phyloP scores from a whole-genome alignment of 2,329 filamentous ascomycete genomes.

The Thielaviopsis punctulata region DNA sequence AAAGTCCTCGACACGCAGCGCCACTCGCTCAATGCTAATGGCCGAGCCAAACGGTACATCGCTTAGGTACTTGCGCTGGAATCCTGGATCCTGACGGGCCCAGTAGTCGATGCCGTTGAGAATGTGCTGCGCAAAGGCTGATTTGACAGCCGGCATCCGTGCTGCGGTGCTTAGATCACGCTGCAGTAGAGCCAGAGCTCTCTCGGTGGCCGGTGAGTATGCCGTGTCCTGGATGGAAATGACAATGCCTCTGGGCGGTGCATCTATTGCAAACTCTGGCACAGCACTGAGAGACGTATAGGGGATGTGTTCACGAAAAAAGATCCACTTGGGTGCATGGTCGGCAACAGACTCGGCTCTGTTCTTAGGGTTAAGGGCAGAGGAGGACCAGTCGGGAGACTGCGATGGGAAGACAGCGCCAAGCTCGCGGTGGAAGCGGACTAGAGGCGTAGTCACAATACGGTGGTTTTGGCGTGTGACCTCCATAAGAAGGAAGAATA shows the following conservation, averaged over 20 bases:
- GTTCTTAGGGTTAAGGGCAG: conserved; percentile 1
- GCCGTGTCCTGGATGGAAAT: background rate
- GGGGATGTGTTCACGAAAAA: conserved; percentile 3
- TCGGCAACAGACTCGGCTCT: background rate
- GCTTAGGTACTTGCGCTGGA: background rate
- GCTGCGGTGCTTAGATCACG: background rate
- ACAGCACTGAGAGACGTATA: conserved; percentile 2
- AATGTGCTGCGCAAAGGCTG: conserved; percentile 4
- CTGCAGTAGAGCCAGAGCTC: background rate
- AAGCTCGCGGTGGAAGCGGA: background rate
- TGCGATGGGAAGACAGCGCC: background rate
- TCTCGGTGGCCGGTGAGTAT: background rate
- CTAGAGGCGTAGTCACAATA: background rate
- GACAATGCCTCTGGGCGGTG: background rate
- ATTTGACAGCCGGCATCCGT: background rate
- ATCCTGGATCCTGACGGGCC: background rate
- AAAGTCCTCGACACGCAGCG: background rate
- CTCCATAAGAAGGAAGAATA: background rate
- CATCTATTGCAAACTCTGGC: background rate
- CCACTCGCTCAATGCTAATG: background rate
- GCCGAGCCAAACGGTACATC: background rate
- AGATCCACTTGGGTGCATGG: background rate
- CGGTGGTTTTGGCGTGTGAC: background rate
- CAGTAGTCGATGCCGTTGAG: background rate
- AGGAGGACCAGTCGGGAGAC: background rate